A percentile compares a stretch with the other conserved stretches of the same genome.
phyloP scores from a whole-genome alignment of 305 asterid genomes.

The Coffea humblotiana region DNA sequence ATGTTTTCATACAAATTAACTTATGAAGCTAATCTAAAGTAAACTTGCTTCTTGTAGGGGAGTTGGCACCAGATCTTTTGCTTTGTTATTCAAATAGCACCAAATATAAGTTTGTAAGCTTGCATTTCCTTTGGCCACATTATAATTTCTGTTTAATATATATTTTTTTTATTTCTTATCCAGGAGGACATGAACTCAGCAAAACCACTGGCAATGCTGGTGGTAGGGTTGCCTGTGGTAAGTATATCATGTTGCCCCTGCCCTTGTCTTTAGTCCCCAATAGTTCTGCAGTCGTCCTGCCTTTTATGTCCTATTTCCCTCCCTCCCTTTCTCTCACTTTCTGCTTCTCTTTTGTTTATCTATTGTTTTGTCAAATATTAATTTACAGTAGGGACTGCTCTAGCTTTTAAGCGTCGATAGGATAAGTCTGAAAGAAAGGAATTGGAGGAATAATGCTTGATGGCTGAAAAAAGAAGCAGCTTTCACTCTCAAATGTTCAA shows the following conservation, averaged over 20 bases:
- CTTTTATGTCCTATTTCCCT: neutral
- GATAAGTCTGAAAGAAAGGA: neutral
- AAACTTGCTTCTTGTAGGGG: too few species aligned
- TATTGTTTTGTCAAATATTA: neutral
- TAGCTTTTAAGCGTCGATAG: neutral
- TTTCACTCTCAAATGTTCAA: neutral
- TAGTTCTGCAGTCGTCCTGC: neutral
- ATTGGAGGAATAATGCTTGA: neutral
- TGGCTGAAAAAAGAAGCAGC: neutral
- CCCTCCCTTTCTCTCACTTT: neutral
- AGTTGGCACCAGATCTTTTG: neutral
- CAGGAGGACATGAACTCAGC: constrained; percentile 96
- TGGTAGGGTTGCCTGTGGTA: constrained; percentile 90
- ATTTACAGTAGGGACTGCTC: neutral
- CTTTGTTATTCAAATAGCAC: neutral
- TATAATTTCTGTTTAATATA: neutral
- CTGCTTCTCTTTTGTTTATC: neutral
- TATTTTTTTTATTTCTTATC: neutral
- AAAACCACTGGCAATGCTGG: constrained; percentile 92
- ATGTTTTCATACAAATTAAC: neutral
- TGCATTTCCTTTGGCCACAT: neutral
- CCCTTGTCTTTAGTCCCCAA: neutral
- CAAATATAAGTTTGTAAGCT: neutral
- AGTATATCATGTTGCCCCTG: constrained; percentile 14
- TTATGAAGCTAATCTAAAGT: neutral